Base-by-base conservation (phyloP, 495 filamentous ascomycete species). In the Tuber magnatum region DNA sequence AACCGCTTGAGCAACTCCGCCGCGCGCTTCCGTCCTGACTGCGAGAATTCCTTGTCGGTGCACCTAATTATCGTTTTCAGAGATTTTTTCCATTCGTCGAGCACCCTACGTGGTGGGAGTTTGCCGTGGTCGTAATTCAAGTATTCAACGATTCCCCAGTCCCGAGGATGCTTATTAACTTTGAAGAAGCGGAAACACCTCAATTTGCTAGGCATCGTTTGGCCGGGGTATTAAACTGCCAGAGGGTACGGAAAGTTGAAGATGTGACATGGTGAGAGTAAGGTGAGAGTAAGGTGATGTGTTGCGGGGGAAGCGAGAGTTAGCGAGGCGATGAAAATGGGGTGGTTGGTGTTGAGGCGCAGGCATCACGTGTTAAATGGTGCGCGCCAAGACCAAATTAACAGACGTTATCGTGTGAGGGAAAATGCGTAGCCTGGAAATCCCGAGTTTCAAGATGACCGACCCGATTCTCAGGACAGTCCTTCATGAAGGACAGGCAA, bases 11-110 rank as follows among this genome's bases (percentile, higher is more conserved):
- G 71, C 24, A 78, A 75, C 20, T 78, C 74, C 32, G 35, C 68
- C 16, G 74, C 77, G 41, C 75, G 38, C 6, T 38, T 32, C n/a
- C 51, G 74, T 38, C 74, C 71, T 40, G 70, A 28, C n/a, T 24
- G 65, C 1, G 74, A 65, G 38, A 71, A 78, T 22, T 72, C 73
- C 20, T 69, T 73, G 22, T 70, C 68, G 39, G 69, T 74, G 22
- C 74, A 77, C 28, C 71, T 74, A 40, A 69, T 40, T 35, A 78
- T 74, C n/a, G 48, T n/a, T 22, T 73, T 41, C 3, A 77, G 71
- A 18, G 77, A 77, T 46, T 78, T 78, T 40, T 68, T 78, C 77
- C 77, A 78, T 32, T 74, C 77, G 20, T 78, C 74, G n/a, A 78
- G 74, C 22, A 78, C 6, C 18, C 69, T 71, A 61, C 77, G 77